Evolutionary conservation across 768 basidiomycete species (phyloP).

Genomic region (Galerina sulciceps): DNA sequence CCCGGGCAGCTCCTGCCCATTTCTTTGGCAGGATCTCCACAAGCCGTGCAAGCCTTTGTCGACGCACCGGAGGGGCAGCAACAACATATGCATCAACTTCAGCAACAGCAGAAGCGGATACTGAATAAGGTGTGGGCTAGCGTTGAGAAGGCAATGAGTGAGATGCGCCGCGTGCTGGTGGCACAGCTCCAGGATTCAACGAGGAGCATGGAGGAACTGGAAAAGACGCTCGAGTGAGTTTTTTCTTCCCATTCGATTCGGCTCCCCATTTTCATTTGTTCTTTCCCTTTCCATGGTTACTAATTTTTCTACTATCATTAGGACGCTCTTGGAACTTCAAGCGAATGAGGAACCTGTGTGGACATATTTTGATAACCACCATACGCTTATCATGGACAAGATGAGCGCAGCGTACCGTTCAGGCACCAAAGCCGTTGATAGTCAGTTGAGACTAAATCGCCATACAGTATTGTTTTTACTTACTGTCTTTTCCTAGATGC

Average conservation of each 20-base stretch:
- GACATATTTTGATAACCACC: constrained; percentile 94
- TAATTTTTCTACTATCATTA: constrained; percentile 33
- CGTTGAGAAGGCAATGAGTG: constrained; percentile 92
- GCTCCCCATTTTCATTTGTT: background rate
- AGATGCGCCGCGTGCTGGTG: constrained; percentile 79
- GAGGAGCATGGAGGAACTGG: constrained; percentile 87
- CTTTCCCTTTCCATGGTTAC: background rate
- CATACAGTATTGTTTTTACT: too few relatives aligned
- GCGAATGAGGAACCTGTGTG: constrained; percentile 88
- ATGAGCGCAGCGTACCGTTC: constrained; percentile 65
- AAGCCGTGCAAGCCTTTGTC: constrained; percentile 30
- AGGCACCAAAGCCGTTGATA: constrained; percentile 57
- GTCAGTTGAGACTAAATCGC: constrained; percentile 27
- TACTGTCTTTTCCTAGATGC: too few relatives aligned
- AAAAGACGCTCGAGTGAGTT: constrained; percentile 89
- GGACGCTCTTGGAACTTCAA: constrained; percentile 86
- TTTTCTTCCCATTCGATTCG: background rate
- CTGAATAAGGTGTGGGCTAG: constrained; percentile 94
- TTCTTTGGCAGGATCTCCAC: background rate
- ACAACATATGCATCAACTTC: constrained; percentile 33
- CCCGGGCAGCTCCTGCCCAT: constrained; percentile 82
- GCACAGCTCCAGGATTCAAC: constrained; percentile 77
- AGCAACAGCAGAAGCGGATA: constrained; percentile 86
- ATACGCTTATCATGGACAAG: constrained; percentile 77
- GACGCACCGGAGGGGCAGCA: constrained; percentile 54